Evolutionary conservation across 257 asterid species (phyloP).

Genomic region (Buddleja alternifolia): DNA sequence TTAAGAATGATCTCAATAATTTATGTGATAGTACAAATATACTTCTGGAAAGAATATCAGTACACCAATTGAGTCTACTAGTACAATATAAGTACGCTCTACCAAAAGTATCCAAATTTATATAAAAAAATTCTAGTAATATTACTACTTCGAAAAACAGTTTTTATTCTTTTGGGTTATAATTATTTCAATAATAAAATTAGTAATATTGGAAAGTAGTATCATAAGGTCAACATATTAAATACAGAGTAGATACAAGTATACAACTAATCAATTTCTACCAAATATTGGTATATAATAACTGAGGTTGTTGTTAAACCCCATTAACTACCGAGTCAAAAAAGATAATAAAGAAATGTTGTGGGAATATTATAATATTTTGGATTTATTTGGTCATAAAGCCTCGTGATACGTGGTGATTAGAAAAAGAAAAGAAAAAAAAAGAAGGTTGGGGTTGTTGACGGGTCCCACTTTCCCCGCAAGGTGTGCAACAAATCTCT

Average conservation of each 20-base stretch:
- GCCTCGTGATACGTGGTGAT: constrained; percentile 32
- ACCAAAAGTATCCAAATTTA: too few relatives aligned
- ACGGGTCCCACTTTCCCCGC: constrained; percentile 36
- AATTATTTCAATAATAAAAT: background rate
- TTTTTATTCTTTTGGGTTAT: too few relatives aligned
- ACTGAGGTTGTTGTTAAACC: constrained; percentile 26
- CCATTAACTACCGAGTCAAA: constrained; percentile 1
- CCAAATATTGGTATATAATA: background rate
- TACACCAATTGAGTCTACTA: too few relatives aligned
- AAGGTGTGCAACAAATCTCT: constrained; percentile 42
- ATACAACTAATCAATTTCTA: background rate
- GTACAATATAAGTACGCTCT: too few relatives aligned
- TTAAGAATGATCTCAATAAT: too few relatives aligned
- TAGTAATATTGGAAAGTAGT: background rate
- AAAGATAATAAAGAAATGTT: background rate
- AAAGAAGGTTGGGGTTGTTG: background rate
- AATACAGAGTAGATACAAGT: constrained; percentile 22
- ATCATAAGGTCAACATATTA: background rate
- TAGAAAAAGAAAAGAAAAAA: too few relatives aligned
- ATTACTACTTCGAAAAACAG: too few relatives aligned
- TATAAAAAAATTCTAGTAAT: too few relatives aligned
- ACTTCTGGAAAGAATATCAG: too few relatives aligned
- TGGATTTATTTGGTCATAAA: background rate
- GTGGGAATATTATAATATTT: background rate
- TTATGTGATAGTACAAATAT: too few relatives aligned